Conservation (phyloP, 352 stramenopile species). For the Ophiocytium majus region DNA sequence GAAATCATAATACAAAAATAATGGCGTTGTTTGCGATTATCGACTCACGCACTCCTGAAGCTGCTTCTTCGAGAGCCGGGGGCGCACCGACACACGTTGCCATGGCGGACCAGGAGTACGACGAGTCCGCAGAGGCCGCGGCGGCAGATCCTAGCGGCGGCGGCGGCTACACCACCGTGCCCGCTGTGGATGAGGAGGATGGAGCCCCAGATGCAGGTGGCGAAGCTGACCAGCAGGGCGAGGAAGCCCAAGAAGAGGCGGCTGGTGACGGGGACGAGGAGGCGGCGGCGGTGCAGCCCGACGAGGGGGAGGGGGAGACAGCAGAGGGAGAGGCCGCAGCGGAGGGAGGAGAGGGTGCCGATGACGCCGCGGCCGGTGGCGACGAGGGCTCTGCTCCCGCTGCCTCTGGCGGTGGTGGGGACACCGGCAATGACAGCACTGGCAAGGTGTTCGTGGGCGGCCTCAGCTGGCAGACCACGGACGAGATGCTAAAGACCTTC, state of each 20-base stretch:
- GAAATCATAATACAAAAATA: no score
- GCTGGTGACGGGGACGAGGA: background rate
- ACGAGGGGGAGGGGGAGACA: background rate
- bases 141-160: background rate
- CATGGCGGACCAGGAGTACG: background rate
- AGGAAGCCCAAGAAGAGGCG: background rate
- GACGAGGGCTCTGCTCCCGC: background rate
- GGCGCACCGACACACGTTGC: no score
- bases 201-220: background rate
- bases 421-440: background rate
- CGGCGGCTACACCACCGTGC: background rate
- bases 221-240: background rate
- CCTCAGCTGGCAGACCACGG: constrained; percentile 78
- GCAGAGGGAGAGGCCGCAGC: background rate
- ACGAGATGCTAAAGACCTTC: constrained; percentile 71
- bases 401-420: no score
- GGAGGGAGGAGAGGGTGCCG: background rate
- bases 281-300: background rate
- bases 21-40: no score
- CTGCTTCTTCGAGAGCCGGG: no score
- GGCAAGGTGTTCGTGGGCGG: constrained; percentile 72
- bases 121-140: background rate
- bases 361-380: background rate
- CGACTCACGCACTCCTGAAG: no score
- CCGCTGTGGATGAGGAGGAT: background rate